phyloP scores from a whole-genome alignment of 164 flowering plant species.

The Aristolochia californica region DNA sequence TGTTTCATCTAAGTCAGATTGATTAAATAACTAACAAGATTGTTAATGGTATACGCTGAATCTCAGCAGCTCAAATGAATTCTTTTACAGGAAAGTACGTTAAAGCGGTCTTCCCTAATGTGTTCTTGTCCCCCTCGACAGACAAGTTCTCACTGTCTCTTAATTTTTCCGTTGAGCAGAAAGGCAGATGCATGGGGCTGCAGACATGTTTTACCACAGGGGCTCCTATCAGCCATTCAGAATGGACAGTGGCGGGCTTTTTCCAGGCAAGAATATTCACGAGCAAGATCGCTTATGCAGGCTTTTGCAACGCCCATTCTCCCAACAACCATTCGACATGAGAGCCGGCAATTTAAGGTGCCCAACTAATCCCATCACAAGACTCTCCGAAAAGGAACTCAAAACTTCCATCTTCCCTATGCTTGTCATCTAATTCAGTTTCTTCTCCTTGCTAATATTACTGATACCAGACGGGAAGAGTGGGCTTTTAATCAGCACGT shows the following conservation, averaged over 20 bases:
- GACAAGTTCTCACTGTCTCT: too few species aligned
- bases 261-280: constrained; percentile 6
- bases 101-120: too few species aligned
- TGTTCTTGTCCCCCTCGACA: too few species aligned
- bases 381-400: too few species aligned
- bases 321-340: constrained; percentile 8
- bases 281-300: constrained; percentile 8
- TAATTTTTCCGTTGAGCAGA: constrained; percentile 5
- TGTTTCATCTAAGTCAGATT: too few species aligned
- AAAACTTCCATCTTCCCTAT: too few species aligned
- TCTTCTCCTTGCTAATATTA: background rate
- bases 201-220: constrained; percentile 17
- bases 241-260: constrained; percentile 6
- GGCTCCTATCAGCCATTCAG: too few species aligned
- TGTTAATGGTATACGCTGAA: too few species aligned
- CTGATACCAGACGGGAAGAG: constrained; percentile 21
- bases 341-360: constrained; percentile 22
- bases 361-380: too few species aligned
- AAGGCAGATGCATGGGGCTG: constrained; percentile 15
- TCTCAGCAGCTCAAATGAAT: too few species aligned
- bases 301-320: constrained; percentile 15
- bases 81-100: too few species aligned
- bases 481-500: constrained; percentile 18
- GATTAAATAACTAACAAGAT: too few species aligned
- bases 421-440: background rate